phyloP scores from a whole-genome alignment of 1,284 basidiomycete genomes.

The Fomitopsis palustris region DNA sequence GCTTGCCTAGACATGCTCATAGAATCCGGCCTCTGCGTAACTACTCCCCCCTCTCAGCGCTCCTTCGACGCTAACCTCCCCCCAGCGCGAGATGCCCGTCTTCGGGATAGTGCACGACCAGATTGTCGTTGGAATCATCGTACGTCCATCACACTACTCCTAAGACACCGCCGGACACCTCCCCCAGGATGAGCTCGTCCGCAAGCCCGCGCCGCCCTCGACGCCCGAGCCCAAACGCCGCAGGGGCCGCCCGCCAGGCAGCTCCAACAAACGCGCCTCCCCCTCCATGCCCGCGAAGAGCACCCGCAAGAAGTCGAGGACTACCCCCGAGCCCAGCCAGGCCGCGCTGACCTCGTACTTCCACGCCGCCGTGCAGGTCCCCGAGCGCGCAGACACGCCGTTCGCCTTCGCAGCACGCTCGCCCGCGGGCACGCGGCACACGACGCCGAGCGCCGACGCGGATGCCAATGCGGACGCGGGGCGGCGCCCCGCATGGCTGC shows the following conservation, averaged over 20 bases:
- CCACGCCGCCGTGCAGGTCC: conserved; percentile 10
- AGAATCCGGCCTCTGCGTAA: conserved; percentile 45
- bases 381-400: not conserved
- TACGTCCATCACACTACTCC: conserved; percentile 28
- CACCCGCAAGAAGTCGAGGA: conserved; percentile 22
- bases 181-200: conserved; percentile 48
- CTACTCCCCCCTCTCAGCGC: conserved; percentile 8
- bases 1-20: conserved; percentile 48
- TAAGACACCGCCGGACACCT: not conserved
- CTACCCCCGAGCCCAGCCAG: conserved; percentile 15
- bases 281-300: conserved; percentile 21
- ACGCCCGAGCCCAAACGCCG: not conserved
- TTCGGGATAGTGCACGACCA: conserved; percentile 61
- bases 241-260: not conserved
- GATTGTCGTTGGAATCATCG: conserved; percentile 63
- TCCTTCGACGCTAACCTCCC: not conserved
- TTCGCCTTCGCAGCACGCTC: not conserved
- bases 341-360: conserved; percentile 23
- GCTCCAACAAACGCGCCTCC: conserved; percentile 13
- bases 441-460: not conserved
- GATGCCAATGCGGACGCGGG: not conserved
- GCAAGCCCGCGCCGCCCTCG: conserved; percentile 24
- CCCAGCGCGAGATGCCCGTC: conserved; percentile 70
- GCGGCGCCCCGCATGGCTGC: conserved; percentile 20
- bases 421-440: not conserved